Evolutionary conservation across 2,329 filamentous ascomycete species (phyloP).

Genomic region (Arachnomyces sp.): DNA sequence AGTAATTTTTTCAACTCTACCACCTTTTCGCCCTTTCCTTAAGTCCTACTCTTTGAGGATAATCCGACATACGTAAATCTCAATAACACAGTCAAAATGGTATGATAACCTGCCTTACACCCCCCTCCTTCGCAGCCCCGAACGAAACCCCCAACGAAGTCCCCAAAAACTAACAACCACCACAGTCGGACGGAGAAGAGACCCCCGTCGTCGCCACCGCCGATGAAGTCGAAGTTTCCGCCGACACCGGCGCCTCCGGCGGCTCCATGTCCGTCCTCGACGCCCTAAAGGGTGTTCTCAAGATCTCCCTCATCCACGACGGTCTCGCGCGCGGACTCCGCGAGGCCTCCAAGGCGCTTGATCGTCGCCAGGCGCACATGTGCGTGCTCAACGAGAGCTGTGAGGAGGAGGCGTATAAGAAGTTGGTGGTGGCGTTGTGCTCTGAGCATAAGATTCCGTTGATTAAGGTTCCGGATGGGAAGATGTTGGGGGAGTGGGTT

Average conservation of each 20-base stretch:
- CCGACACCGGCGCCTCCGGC: constrained; percentile 71
- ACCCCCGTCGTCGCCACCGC: constrained; percentile 55
- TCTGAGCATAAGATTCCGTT: constrained; percentile 99
- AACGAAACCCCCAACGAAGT: background rate
- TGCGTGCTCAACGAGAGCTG: constrained; percentile 99
- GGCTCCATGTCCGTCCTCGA: constrained; percentile 90
- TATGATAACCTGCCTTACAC: constrained; percentile 19
- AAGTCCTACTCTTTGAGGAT: constrained; percentile 44
- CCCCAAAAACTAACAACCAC: constrained; percentile 18
- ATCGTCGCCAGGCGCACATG: constrained; percentile 98
- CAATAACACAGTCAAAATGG: constrained; percentile 37
- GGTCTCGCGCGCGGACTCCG: constrained; percentile 96
- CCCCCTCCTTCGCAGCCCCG: background rate
- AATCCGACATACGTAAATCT: constrained; percentile 39
- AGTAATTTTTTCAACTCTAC: background rate
- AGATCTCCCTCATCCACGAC: constrained; percentile 98
- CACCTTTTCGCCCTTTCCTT: background rate
- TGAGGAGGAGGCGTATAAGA: constrained; percentile 99
- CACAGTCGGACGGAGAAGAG: constrained; percentile 99
- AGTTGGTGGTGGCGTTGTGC: constrained; percentile 97
- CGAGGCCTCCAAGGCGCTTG: constrained; percentile 96
- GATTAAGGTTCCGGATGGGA: constrained; percentile 99
- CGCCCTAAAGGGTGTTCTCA: constrained; percentile 96
- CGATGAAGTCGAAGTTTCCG: constrained; percentile 90
- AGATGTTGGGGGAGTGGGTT: constrained; percentile 99